Evolutionary conservation across 805 yeast species (phyloP).

Genomic region (Nakazawaea ishiwadae): DNA sequence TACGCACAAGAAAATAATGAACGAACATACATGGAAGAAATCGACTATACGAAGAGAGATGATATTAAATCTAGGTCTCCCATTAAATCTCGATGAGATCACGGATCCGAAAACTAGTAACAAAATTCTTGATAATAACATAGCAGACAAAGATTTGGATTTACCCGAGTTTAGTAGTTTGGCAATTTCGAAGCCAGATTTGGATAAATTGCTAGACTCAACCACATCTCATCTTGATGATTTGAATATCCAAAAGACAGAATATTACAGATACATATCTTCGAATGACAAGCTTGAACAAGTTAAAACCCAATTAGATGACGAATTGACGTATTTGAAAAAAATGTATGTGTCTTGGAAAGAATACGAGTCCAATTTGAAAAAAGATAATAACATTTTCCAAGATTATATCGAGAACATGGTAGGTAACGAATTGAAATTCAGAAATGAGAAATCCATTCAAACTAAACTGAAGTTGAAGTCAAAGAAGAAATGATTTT

Average conservation of each 20-base stretch:
- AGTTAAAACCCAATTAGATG: conserved; percentile 27
- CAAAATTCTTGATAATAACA: not conserved
- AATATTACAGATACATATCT: conserved; percentile 18
- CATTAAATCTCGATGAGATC: conserved; percentile 63
- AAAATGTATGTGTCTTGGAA: conserved; percentile 46
- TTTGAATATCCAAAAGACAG: conserved; percentile 21
- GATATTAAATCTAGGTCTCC: conserved; percentile 63
- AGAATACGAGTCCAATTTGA: conserved; percentile 40
- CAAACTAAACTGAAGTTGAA: conserved; percentile 16
- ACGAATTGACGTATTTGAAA: conserved; percentile 32
- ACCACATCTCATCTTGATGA: conserved; percentile 20
- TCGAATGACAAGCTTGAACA: conserved; percentile 22
- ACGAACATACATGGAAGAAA: conserved; percentile 45
- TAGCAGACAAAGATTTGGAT: conserved; percentile 13
- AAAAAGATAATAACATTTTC: conserved; percentile 67
- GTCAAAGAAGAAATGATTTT: not conserved
- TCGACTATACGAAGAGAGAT: conserved; percentile 62
- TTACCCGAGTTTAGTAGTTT: conserved; percentile 32
- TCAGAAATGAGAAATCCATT: conserved; percentile 37
- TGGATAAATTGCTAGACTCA: conserved; percentile 19
- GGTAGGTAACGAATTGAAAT: conserved; percentile 84
- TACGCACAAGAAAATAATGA: conserved; percentile 1
- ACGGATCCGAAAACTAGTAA: not conserved
- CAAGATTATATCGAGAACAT: conserved; percentile 86
- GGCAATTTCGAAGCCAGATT: conserved; percentile 25